Base-by-base conservation (phyloP, 192 early-diverging fungal species). In the Coemansia sp. region DNA sequence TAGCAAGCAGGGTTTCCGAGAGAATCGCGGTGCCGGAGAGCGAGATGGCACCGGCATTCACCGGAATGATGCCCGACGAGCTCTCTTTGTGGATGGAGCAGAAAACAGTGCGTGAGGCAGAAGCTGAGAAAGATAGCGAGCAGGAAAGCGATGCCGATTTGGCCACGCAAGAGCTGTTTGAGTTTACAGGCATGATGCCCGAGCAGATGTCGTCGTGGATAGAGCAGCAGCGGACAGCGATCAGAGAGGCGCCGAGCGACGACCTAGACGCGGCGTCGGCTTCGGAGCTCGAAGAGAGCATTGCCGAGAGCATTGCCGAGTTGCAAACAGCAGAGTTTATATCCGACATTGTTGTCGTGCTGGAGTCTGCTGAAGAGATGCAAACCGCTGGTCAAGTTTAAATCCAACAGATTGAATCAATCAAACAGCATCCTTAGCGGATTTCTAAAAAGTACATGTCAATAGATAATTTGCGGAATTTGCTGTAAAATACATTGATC, bases 241-340 rank as follows among this genome's bases (percentile, higher is more conserved):
- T 55, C 25, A 55, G 52, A 30, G 52, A 60, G 30, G 34, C 25
- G 11, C 48, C 55, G 4, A 38, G 36, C 36, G 11, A 38, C 36
- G 36, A 38, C 36, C 42, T 18, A 17, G 68, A 62, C 31, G 54
- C 65, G 34, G 64, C 33, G 7, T 52, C 40, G 17, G 50, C 54
- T 36, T 36, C 32, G 33, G 56, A 58, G 12, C 60, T 25, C 45
- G 57, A 61, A 11, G 60, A 69, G 25, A 68, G 66, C 48, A 67
- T 64, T 6, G 71, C 57, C 29, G 60, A 69, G 25, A 68, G 66
- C 58, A 67, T 64, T 6, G 71, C 57, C 25, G 64, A 48, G 2
- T 56, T 78, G 63, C 66, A 67, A 54, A 73, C 59, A 0, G 71
- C 63, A 33, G 76, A 73, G 55, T 78, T 78, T 32, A 68, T 72